A percentile compares a stretch with the other conserved stretches of the same genome.
Evolutionary conservation across 1,284 basidiomycete genomes (phyloP).

Genomic region (Ceratobasidium sp.): DNA sequence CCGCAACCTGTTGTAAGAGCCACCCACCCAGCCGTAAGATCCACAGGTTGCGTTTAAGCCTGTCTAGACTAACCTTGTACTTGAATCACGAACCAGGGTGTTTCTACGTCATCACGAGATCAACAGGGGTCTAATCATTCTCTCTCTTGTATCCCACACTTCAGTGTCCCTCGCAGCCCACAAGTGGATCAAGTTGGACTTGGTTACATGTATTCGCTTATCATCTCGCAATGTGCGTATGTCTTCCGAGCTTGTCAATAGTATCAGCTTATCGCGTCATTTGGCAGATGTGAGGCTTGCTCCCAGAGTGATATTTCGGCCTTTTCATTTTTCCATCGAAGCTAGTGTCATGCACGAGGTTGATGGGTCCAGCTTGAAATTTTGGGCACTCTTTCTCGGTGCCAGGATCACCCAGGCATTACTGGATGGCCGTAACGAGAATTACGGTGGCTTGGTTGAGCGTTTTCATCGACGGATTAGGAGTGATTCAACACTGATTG

Average conservation of each 20-base stretch:
- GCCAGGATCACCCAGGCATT: constrained; percentile 1
- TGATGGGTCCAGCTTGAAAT: not conserved
- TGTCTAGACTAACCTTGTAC: too few relatives aligned
- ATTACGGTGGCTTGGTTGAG: not conserved
- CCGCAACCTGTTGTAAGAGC: too few relatives aligned
- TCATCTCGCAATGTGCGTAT: constrained; percentile 11
- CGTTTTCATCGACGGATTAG: not conserved
- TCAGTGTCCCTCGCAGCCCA: not conserved
- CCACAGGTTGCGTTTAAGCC: too few relatives aligned
- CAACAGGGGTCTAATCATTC: not conserved
- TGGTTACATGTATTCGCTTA: not conserved
- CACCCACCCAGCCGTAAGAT: not conserved
- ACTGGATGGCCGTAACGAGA: not conserved
- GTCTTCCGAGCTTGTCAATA: not conserved
- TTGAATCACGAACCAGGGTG: too few relatives aligned
- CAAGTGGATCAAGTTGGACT: not conserved
- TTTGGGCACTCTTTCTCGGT: constrained; percentile 14
- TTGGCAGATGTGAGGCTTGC: not conserved
- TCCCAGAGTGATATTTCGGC: not conserved
- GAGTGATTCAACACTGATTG: not conserved
- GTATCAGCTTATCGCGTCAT: not conserved
- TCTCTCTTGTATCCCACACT: not conserved
- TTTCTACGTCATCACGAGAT: not conserved
- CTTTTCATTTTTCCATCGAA: not conserved
- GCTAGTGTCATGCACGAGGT: not conserved